These are phyloP conservation scores for Cardamine chenopodiifolia DNA, from an alignment of 345 rosid species.

Conservation along the genomic window DNA sequence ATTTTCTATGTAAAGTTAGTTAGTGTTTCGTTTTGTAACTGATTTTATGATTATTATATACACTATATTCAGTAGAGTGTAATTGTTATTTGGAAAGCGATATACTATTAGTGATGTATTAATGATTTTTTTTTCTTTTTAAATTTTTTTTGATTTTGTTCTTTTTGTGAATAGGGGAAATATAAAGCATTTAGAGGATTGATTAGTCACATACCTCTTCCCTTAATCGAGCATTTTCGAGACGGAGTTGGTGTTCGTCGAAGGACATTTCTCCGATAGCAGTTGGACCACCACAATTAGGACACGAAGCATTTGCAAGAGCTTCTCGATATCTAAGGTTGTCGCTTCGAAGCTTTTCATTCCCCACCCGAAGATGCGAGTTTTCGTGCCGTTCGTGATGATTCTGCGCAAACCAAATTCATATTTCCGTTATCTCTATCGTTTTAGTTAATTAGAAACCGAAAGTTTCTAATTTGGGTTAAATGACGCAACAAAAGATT, in stretches of 20 bases:
- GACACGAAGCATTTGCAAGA: slow-evolving; percentile 87
- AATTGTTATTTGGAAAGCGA: not conserved
- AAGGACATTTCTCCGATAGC: slow-evolving; percentile 93
- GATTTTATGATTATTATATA: not conserved
- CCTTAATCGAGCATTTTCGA: slow-evolving; percentile 82
- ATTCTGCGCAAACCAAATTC: slow-evolving; percentile 48
- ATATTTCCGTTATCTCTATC: not conserved
- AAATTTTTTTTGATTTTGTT: no score
- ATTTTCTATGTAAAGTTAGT: not conserved
- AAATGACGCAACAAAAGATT: slow-evolving; percentile 15
- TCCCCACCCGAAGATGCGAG: slow-evolving; percentile 76
- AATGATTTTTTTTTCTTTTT: not conserved
- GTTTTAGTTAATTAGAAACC: not conserved
- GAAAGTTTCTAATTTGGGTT: slow-evolving; percentile 6
- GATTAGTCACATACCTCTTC: slow-evolving; percentile 65
- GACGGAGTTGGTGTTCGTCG: slow-evolving; percentile 88
- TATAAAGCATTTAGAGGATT: not conserved
- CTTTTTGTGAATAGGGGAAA: not conserved
- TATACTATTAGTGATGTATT: not conserved
- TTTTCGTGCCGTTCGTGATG: slow-evolving; percentile 91
- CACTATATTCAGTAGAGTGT: not conserved
- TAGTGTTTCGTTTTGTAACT: not conserved
- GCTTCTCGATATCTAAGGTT: slow-evolving; percentile 89
- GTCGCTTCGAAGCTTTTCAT: slow-evolving; percentile 89
- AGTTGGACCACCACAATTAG: slow-evolving; percentile 94